Evolutionary conservation across 2,329 filamentous ascomycete species (phyloP), one percentile per base, ranked within the genome.

Genomic region (Nemania sp.): DNA sequence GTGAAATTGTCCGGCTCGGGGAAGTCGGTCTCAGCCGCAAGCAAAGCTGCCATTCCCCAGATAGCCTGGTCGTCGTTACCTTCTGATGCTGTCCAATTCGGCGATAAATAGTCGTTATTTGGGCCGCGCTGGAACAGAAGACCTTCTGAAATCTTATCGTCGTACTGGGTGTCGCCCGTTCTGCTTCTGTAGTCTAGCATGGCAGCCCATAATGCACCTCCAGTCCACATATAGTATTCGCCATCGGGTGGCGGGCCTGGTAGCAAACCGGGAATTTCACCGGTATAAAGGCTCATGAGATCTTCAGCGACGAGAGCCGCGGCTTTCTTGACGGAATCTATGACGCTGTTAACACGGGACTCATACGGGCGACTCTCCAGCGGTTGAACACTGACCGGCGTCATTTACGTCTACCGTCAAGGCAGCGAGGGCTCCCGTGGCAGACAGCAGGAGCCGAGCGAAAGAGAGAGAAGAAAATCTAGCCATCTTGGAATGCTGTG

Each of bases 11-110:
- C 81, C 0, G 86, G 83, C 67, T 87, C 82, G 1, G 85, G 84
- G 68, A 88, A 90, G 64, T 85, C 86, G 51, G 86, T 82, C 76
- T 91, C 88, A 24, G 85, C 85, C 1, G 89, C 89, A 7, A 83
- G 82, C 71, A 91, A 82, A n/a, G 86, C 87, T 1, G 88, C 87
- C 73, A 90, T 81, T 1, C 83, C 88, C 89, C 89, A 91, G 73
- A 90, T 88, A 7, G 85, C 83, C 78, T 87, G 85, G 67, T 88
- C 86, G 66, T 88, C 84, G 69, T 87, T 88, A 65, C 83, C 84
- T 22, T 62, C 1, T 67, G 70, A 2, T 52, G 69, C 5, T 3
- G 78, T 77, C 72, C 78, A 80, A 68, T 83, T 83, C 1, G 69
- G 29, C 1, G 84, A 81, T 78, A 84, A 80, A 72, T 79, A 86